Conservation (phyloP, 805 yeast genomes). For the Kurtzmaniella fragi region DNA sequence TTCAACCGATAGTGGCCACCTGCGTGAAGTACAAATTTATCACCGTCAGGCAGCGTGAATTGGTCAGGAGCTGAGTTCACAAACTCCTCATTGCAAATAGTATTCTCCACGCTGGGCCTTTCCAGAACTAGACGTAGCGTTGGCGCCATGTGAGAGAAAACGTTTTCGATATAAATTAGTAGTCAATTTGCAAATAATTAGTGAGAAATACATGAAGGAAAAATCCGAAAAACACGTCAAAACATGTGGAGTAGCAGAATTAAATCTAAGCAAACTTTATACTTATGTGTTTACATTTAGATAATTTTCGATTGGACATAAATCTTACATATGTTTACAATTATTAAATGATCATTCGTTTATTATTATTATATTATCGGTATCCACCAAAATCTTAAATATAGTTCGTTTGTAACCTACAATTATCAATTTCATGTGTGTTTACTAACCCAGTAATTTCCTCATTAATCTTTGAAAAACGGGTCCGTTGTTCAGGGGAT, state of each 20-base stretch:
- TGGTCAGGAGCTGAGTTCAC: slow-evolving; percentile 35
- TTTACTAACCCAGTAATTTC: slow-evolving; percentile 15
- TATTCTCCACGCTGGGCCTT: slow-evolving; percentile 37
- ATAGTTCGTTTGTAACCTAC: background rate
- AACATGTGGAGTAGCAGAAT: too few relatives aligned
- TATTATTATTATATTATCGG: too few relatives aligned
- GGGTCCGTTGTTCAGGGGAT: slow-evolving; percentile 25
- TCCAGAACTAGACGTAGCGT: slow-evolving; percentile 11
- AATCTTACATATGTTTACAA: too few relatives aligned
- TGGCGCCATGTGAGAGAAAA: too few relatives aligned
- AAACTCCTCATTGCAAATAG: slow-evolving; percentile 27
- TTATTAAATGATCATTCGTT: too few relatives aligned
- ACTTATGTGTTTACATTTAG: too few relatives aligned
- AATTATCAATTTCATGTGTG: too few relatives aligned
- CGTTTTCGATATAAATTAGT: too few relatives aligned
- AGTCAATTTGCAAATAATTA: background rate
- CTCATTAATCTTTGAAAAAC: slow-evolving; percentile 36
- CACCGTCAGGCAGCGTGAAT: slow-evolving; percentile 29
- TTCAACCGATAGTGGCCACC: slow-evolving; percentile 23
- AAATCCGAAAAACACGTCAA: background rate
- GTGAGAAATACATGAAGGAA: background rate
- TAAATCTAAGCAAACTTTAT: too few relatives aligned
- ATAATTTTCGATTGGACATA: too few relatives aligned
- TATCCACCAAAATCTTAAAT: too few relatives aligned
- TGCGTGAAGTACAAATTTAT: slow-evolving; percentile 36